These are phyloP conservation scores for Saccharomyces paradoxus DNA, from an alignment of 805 yeast species.

Conservation along the genomic window DNA sequence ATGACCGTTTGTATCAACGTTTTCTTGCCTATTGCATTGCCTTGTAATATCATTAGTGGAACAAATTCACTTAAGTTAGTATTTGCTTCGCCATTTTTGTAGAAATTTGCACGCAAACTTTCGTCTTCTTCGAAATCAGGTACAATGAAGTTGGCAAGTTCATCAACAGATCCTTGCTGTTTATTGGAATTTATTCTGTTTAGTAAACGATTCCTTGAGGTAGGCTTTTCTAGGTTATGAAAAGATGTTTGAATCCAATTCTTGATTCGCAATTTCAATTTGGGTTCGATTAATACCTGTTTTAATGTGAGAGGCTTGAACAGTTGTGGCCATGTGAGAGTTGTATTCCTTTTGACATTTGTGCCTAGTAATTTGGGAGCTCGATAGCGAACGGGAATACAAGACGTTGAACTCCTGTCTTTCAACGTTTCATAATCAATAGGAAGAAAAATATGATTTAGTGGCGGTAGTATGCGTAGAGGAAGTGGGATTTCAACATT, in stretches of 20 bases:
- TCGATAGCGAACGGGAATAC: neutral
- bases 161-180: conserved; percentile 16
- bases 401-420: neutral
- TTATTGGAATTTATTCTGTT: conserved; percentile 15
- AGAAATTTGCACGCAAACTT: neutral
- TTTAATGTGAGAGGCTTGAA: conserved; percentile 26
- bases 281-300: conserved; percentile 27
- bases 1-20: conserved; percentile 62
- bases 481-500: neutral
- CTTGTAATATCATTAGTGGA: conserved; percentile 60
- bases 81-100: neutral
- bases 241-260: conserved; percentile 32
- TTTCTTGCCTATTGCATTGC: conserved; percentile 75
- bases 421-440: neutral
- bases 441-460: neutral
- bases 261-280: conserved; percentile 14
- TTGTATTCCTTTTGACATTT: neutral
- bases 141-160: conserved; percentile 30
- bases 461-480: neutral
- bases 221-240: conserved; percentile 26
- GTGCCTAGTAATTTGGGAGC: neutral
- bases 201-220: conserved; percentile 30
- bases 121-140: conserved; percentile 24
- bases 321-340: conserved; percentile 23
- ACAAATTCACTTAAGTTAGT: conserved; percentile 34